Evolutionary conservation across 2,329 filamentous ascomycete genomes (phyloP), one percentile per base, ranked within the genome.

Genomic region (Penicillium sp.): DNA sequence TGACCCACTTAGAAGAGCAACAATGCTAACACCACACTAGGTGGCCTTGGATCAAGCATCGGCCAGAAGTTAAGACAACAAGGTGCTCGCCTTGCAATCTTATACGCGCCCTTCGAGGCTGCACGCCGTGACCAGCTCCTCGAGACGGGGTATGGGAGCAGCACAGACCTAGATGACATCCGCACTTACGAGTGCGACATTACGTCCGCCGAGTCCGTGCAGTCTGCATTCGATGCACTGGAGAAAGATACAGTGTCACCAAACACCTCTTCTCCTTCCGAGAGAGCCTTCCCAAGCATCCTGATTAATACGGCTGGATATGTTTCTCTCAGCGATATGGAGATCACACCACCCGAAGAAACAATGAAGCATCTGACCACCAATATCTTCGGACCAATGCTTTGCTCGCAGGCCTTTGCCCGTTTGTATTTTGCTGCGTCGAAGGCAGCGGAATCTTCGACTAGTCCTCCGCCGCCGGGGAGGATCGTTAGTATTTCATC

Each of bases 41-140:
- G 70, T 19, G 79, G 79, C 4, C 70, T 81, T 3, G 79, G 78
- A 8, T 75, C 76, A 14, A 72, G 72, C 35, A 78, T 78, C 3
- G 79, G 76, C 44, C 67, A 73, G 50, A 71, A 76, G 16, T 68
- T 81, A 1, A 69, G 71, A 25, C 66, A 74, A 3, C 71, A 77
- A 58, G 78, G 78, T 5, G 76, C 77, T 5, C 72, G 67, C 13
- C 64, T 81, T 3, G 79, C 78, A 8, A 73, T 81, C 14, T 67
- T 81, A 0, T 81, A 81, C 51, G 79, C 79, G 0, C 78, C 78
- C 1, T 80, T 80, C 58, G 79, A 81, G 62, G 71, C 75, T 1
- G 54, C 67, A 31, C 70, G 71, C 9, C 72, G 73, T 19, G 66
- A 75, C 23, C 63, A 75, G 37, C 70, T 75, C 0, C 68, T 81